Percentiles rank a stretch among this genome's conserved stretches.
These are phyloP conservation scores for Metschnikowia arizonensis DNA, from an alignment of 805 yeast genomes.

Conservation along the genomic window DNA sequence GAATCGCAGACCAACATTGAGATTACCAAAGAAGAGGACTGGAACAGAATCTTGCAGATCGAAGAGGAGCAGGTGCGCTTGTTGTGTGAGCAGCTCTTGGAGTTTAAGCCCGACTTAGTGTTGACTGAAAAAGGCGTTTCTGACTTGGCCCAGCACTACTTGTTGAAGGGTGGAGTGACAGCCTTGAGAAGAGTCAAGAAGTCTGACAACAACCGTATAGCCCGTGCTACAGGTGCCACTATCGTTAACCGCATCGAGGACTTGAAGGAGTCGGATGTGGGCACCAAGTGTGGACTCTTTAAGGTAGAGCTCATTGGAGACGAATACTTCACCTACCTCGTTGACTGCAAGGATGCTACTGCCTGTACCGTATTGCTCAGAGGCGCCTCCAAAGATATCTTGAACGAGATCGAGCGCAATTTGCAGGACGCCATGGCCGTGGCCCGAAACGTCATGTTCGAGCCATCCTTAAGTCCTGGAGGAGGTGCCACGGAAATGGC, in stretches of 20 bases:
- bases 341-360: constrained; percentile 75
- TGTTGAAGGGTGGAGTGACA: constrained; percentile 88
- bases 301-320: constrained; percentile 95
- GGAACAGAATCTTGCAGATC: constrained; percentile 91
- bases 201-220: constrained; percentile 92
- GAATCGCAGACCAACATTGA: constrained; percentile 98
- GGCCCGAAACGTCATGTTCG: constrained; percentile 88
- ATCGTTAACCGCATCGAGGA: constrained; percentile 95
- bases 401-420: constrained; percentile 94
- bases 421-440: constrained; percentile 98
- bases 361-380: constrained; percentile 92
- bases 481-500: constrained; percentile 99
- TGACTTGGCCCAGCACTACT: constrained; percentile 94
- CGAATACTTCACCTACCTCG: constrained; percentile 87
- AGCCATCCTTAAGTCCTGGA: constrained; percentile 94
- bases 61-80: constrained; percentile 95
- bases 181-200: constrained; percentile 92
- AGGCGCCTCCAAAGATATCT: constrained; percentile 95
- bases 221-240: constrained; percentile 97
- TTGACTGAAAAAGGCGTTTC: constrained; percentile 98
- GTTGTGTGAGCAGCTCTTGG: constrained; percentile 79
- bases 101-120: constrained; percentile 87
- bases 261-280: constrained; percentile 84
- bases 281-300: constrained; percentile 84
- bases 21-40: constrained; percentile 92